These are phyloP conservation scores for Thermothelomyces thermophilus DNA, from an alignment of 2,329 filamentous ascomycete species.

Conservation along the genomic window DNA sequence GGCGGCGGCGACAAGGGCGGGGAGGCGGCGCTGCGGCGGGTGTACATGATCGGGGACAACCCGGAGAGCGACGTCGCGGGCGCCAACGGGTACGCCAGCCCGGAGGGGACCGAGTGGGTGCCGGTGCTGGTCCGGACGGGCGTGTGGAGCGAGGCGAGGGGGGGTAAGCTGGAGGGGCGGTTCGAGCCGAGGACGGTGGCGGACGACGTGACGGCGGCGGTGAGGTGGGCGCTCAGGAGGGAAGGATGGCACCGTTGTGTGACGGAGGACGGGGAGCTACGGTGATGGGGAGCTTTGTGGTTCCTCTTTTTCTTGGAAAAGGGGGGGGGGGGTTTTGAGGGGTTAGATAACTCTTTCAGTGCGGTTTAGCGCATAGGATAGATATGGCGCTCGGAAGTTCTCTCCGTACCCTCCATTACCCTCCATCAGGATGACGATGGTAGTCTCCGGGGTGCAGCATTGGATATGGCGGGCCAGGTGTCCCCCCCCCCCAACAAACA, in stretches of 20 bases:
- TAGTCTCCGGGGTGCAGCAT: no score
- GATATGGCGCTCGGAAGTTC: no score
- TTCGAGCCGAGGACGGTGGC: slow-evolving; percentile 25
- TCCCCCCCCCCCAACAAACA: no score
- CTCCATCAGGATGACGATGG: no score
- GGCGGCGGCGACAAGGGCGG: slow-evolving; percentile 11
- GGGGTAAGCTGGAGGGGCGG: slow-evolving; percentile 20
- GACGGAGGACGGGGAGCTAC: neutral
- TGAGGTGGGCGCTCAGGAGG: slow-evolving; percentile 28
- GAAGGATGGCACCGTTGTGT: slow-evolving; percentile 24
- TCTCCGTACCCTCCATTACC: no score
- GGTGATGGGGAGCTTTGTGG: neutral
- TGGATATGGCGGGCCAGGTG: no score
- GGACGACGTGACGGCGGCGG: slow-evolving; percentile 26
- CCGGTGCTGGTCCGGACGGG: slow-evolving; percentile 31
- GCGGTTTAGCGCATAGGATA: no score
- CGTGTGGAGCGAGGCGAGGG: slow-evolving; percentile 25
- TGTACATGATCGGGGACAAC: slow-evolving; percentile 95
- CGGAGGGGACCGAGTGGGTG: slow-evolving; percentile 44
- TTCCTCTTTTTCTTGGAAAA: no score
- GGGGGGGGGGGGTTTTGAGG: no score
- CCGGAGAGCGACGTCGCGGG: slow-evolving; percentile 86
- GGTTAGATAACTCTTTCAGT: no score
- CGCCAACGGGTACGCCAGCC: slow-evolving; percentile 67
- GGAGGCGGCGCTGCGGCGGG: slow-evolving; percentile 48